Conservation (phyloP, 306 rosid species). For the Fragaria ananassa region DNA sequence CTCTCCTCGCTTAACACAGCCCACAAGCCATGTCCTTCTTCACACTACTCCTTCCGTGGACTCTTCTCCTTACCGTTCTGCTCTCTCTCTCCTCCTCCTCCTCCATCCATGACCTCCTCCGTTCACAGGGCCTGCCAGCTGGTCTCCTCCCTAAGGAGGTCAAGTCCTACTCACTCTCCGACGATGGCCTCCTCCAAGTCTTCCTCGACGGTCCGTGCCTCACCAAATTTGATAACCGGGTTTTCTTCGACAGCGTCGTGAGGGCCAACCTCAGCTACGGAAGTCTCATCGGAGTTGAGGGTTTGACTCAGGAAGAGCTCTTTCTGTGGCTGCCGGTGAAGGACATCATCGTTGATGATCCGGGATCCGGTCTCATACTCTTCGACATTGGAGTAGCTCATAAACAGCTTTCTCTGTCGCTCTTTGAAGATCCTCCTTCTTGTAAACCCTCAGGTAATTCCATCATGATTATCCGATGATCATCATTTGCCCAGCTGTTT, state of each 20-base stretch:
- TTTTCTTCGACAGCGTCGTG: conserved; percentile 57
- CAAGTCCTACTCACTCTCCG: conserved; percentile 58
- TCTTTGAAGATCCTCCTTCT: conserved; percentile 85
- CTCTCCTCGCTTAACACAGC: neutral
- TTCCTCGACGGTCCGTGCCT: conserved; percentile 73
- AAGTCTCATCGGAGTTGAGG: conserved; percentile 75
- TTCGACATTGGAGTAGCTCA: conserved; percentile 88
- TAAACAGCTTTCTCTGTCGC: conserved; percentile 74
- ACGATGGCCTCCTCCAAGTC: conserved; percentile 64
- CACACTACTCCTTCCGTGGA: conserved; percentile 20
- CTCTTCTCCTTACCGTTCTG: conserved; percentile 14
- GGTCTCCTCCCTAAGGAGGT: conserved; percentile 77
- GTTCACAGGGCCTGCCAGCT: conserved; percentile 72
- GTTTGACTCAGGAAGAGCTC: conserved; percentile 78
- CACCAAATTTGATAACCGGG: conserved; percentile 74
- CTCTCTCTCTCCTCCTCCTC: conserved; percentile 34
- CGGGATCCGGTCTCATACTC: conserved; percentile 67
- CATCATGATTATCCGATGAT: neutral
- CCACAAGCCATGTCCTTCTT: conserved; percentile 39
- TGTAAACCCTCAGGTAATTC: conserved; percentile 65
- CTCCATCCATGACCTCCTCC: conserved; percentile 74
- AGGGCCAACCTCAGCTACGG: conserved; percentile 84
- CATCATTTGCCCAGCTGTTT: neutral
- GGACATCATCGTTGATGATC: conserved; percentile 76
- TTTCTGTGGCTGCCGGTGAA: conserved; percentile 88